Evolutionary conservation across 257 asterid genomes (phyloP).

Genomic region (Avicennia marina): DNA sequence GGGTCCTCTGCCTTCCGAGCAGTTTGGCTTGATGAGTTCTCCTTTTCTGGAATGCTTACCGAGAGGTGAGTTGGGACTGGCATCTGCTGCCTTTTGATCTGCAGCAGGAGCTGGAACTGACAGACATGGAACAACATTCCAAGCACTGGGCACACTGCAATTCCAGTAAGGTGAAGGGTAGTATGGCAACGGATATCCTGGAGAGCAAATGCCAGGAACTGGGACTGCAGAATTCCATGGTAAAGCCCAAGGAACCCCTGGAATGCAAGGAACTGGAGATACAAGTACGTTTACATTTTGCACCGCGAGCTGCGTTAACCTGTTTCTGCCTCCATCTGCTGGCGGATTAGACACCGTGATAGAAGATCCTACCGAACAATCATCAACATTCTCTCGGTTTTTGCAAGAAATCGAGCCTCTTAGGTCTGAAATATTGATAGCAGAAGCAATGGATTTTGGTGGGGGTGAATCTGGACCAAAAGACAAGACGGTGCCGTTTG

Average conservation of each 20-base stretch:
- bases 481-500: background rate
- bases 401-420: background rate
- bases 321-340: constrained; percentile 27
- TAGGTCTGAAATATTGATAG: background rate
- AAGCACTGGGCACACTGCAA: constrained; percentile 43
- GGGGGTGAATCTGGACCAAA: background rate
- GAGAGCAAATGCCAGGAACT: constrained; percentile 43
- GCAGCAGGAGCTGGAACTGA: constrained; percentile 32
- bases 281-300: constrained; percentile 39
- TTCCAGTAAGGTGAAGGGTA: constrained; percentile 65
- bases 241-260: constrained; percentile 55
- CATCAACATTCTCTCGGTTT: constrained; percentile 24
- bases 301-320: constrained; percentile 27
- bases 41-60: too few species aligned
- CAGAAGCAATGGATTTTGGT: background rate
- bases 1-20: too few species aligned
- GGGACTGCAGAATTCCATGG: constrained; percentile 21
- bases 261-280: constrained; percentile 45
- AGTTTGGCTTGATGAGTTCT: too few species aligned
- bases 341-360: constrained; percentile 26
- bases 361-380: constrained; percentile 37
- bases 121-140: constrained; percentile 69
- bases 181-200: constrained; percentile 55
- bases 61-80: constrained; percentile 27
- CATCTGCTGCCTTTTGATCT: constrained; percentile 24